Evolutionary conservation across 352 stramenopile genomes (phyloP), one percentile per base, ranked within the genome.

Genomic region (Bremia lactucae): DNA sequence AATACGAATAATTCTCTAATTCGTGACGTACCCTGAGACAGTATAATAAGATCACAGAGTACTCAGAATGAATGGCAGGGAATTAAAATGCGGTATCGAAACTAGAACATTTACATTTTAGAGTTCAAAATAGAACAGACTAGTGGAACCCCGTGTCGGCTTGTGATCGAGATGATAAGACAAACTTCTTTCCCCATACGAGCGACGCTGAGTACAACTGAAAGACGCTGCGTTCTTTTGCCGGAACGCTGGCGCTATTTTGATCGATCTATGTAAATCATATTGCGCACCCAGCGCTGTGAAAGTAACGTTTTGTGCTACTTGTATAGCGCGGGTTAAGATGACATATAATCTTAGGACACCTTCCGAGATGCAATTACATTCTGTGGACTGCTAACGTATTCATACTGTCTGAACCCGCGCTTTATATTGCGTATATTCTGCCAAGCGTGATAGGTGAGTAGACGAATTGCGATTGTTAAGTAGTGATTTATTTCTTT

Each of bases 331-430:
- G 28, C 59, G 63, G 63, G 73, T 71, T 34, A 64, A 65, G 68
- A 85, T 82, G 68, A 76, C 59, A 82, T 50, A 46, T 34, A 70
- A 72, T 78, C 68, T 82, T 85, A 82, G 66, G 72, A 85, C 72
- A 85, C 72, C 72, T 85, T 83, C 68, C 69, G 72, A 85, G 70
- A 74, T 70, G 68, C 68, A 71, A 48, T 68, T 72, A 61, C 55
- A 66, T 67, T 56, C 50, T 85, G 72, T 85, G 68, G 72, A 82
- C 72, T 68, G 62, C 69, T 76, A 25, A 58, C 76, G 62, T 84
- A 84, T 84, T 84, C 72, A 84, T 84, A 84, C 72, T 84, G 72
- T 54, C 72, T 84, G 72, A 84, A 59, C 77, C 58, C 61, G 54
- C 28, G 31, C 37, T 24, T 31, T 47, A 21, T 28, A 45, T 52